These are phyloP conservation scores for Monilinia laxa DNA, from an alignment of 2,329 filamentous ascomycete species.

Conservation along the genomic window DNA sequence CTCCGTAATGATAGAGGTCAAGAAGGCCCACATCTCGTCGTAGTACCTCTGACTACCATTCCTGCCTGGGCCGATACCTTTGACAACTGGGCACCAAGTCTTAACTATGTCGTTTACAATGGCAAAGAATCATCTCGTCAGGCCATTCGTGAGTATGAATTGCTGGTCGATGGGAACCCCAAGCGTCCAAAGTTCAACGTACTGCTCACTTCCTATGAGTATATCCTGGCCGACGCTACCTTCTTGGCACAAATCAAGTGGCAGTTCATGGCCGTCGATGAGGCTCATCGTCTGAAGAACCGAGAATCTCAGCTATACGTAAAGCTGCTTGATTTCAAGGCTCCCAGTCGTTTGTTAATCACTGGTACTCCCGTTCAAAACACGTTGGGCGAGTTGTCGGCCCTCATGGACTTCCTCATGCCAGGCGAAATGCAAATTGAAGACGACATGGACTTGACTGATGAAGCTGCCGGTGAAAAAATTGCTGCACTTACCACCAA, in stretches of 20 bases:
- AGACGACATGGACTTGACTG: slow-evolving; percentile 81
- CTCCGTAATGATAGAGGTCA: slow-evolving; percentile 84
- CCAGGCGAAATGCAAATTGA: slow-evolving; percentile 92
- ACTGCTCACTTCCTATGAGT: slow-evolving; percentile 96
- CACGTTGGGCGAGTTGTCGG: slow-evolving; percentile 86
- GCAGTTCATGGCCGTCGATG: slow-evolving; percentile 95
- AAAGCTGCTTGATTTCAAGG: slow-evolving; percentile 80
- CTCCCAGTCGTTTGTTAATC: slow-evolving; percentile 87
- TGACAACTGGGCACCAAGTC: slow-evolving; percentile 89
- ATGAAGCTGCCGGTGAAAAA: slow-evolving; percentile 81
- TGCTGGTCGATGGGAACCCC: slow-evolving; percentile 81
- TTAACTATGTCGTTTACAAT: slow-evolving; percentile 97
- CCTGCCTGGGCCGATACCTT: slow-evolving; percentile 98
- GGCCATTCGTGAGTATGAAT: slow-evolving; percentile 86
- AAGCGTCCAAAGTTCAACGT: slow-evolving; percentile 95
- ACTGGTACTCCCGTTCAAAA: slow-evolving; percentile 98
- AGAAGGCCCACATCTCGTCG: slow-evolving; percentile 92
- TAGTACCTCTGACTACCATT: slow-evolving; percentile 96
- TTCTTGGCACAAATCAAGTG: slow-evolving; percentile 91
- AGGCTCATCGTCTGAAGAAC: slow-evolving; percentile 96
- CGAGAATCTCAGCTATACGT: slow-evolving; percentile 90
- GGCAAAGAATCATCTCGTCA: slow-evolving; percentile 82
- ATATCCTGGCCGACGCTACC: slow-evolving; percentile 80
- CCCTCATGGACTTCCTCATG: slow-evolving; percentile 93
- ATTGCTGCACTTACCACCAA: slow-evolving; percentile 80